Percentiles rank a stretch among this genome's conserved stretches.
phyloP scores from a whole-genome alignment of 2,329 filamentous ascomycete genomes.

The Penicillium corylophilum region DNA sequence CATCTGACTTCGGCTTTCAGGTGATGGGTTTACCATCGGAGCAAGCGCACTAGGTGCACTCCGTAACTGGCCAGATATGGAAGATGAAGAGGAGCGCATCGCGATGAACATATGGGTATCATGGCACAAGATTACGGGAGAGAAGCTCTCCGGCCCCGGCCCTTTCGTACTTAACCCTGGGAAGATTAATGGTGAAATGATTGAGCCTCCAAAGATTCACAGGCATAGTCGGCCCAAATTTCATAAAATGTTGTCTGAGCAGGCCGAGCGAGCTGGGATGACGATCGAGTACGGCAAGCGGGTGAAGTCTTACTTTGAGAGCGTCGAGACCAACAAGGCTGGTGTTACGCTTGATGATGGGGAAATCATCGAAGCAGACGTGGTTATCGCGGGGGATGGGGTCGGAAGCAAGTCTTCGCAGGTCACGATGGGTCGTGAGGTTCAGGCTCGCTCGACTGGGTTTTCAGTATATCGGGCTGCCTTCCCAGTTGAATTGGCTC shows the following conservation, averaged over 20 bases:
- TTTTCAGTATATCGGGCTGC: slow-evolving; percentile 23
- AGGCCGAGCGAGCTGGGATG: slow-evolving; percentile 18
- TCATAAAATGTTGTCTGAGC: slow-evolving; percentile 15
- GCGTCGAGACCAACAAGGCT: slow-evolving; percentile 3
- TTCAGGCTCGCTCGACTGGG: slow-evolving; percentile 24
- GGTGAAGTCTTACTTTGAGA: slow-evolving; percentile 15
- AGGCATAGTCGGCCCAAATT: slow-evolving; percentile 21
- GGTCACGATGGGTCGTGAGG: slow-evolving; percentile 18
- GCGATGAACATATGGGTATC: slow-evolving; percentile 6
- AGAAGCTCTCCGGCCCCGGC: slow-evolving; percentile 16
- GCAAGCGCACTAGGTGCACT: slow-evolving; percentile 13
- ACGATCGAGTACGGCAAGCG: slow-evolving; percentile 17
- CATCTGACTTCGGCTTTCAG: slow-evolving; percentile 3
- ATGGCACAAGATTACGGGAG: slow-evolving; percentile 23
- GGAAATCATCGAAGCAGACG: slow-evolving; percentile 25
- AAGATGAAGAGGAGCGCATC: slow-evolving; percentile 13
- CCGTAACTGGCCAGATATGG: slow-evolving; percentile 20
- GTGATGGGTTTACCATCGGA: slow-evolving; percentile 23
- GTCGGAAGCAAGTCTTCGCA: slow-evolving; percentile 28
- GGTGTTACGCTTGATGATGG: slow-evolving; percentile 19
- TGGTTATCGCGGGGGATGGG: slow-evolving; percentile 34
- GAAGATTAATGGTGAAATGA: not conserved
- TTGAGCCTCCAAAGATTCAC: slow-evolving; percentile 6
- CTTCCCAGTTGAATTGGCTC: slow-evolving; percentile 13
- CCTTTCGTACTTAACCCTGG: slow-evolving; percentile 4